Evolutionary conservation across 768 basidiomycete genomes (phyloP), one percentile per base, ranked within the genome.

Genomic region (Lactifluus volemus): DNA sequence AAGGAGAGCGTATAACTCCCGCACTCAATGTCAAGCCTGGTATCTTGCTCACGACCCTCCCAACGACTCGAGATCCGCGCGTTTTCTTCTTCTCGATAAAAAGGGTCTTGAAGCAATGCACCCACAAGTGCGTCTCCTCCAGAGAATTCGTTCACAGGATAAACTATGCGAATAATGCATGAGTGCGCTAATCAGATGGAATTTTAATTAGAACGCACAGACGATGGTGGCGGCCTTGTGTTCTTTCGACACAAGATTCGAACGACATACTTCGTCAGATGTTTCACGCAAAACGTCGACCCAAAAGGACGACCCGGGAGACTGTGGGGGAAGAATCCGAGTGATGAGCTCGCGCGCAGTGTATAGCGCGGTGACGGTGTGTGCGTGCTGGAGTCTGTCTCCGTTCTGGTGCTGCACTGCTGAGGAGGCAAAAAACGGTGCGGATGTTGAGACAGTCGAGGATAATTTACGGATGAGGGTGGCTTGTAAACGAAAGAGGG

Each of bases 31-130:
- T 59, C 57, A 34, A 68, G 53, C 25, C 51, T 51, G 30, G 38
- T 30, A 25, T 58, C n/a, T 52, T 59, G 49, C 11, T 56, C 58
- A 17, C 30, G 56, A 10, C 42, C 55, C 30, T 68, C 69, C 83
- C 86, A 86, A 36, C 88, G 77, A 44, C 74, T 68, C 55, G 75
- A 76, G 25, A 88, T 67, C 8, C 68, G 67, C 36, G 74, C 71
- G 53, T 74, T 77, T 60, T 79, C 75, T 4, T 70, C 67, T 63
- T 82, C 79, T n/a, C 82, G 81, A 2, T 77, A 75, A 64, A 92
- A 79, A 14, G 88, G 88, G 56, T 90, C 84, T 48, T 85, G 80
- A 15, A 92, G 74, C 39, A 92, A 76, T 7, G 88, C 86, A 5
- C 83, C 83, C 19, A 91, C 80, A 4, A 92, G 72, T 34, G 85